Conservation (phyloP, 179 eudicot genomes). For the Corrigiola litoralis region DNA sequence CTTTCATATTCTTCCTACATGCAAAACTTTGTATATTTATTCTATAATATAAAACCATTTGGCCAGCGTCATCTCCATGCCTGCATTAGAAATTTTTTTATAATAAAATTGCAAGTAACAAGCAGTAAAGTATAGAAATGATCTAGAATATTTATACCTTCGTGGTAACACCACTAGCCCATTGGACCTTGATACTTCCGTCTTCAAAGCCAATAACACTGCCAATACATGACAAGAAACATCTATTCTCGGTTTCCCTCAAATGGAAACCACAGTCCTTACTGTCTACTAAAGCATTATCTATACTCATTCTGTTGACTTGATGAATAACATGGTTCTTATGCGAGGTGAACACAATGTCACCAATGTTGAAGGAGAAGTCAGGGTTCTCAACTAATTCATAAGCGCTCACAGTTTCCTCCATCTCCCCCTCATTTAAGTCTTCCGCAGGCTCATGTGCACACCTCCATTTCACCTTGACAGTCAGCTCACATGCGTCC, state of each 20-base stretch:
- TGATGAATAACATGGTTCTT: conserved; percentile 23
- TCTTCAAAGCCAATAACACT: conserved; percentile 51
- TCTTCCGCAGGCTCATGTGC: conserved; percentile 4
- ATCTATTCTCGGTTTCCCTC: conserved; percentile 17
- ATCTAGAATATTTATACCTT: conserved; percentile 39
- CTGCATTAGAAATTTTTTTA: too few relatives aligned
- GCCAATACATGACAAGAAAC: conserved; percentile 58
- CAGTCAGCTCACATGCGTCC: conserved; percentile 75
- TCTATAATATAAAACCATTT: too few relatives aligned
- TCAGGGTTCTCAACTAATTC: conserved; percentile 90
- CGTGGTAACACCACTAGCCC: conserved; percentile 66
- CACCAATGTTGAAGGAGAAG: conserved; percentile 59
- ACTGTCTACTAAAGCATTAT: conserved; percentile 3
- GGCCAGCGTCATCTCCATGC: too few relatives aligned
- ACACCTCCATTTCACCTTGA: conserved; percentile 57
- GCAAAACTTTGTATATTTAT: too few relatives aligned
- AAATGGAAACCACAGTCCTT: conserved; percentile 11
- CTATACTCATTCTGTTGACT: conserved; percentile 8
- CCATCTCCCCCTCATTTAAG: conserved; percentile 27
- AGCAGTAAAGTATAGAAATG: not conserved
- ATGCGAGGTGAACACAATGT: conserved; percentile 53
- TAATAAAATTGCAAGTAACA: not conserved
- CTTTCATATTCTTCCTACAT: not conserved
- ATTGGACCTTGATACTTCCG: conserved; percentile 68
- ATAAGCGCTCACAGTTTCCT: conserved; percentile 87